Base-by-base conservation (phyloP, 768 basidiomycete genomes). In the Leucocoprinus leucothites region DNA sequence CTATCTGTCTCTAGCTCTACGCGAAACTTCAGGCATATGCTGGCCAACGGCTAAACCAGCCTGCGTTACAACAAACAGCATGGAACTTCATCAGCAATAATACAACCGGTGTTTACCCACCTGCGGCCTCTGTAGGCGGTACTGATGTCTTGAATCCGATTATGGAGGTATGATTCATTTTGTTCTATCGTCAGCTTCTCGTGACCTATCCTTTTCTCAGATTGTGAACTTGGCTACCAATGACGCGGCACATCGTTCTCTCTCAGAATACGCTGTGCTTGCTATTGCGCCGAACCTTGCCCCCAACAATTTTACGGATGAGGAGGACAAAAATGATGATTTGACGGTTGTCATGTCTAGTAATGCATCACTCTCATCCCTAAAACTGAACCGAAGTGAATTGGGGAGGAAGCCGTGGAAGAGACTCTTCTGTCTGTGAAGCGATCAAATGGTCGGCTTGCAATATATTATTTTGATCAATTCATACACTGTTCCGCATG, bases 81-180 rank as follows among this genome's bases (percentile, higher is more conserved):
- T 73, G 71, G 71, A 60, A 67, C 28, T 57, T 66, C 45, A 63
- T 72, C 41, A 67, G 58, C 46, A 61, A 53, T 1, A 71, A 68
- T 45, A 70, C 63, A 6, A 67, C 65, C 16, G 72, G 72, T 3
- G 65, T 74, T 16, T 72, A 67, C 64, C 61, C 65, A n/a, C 69
- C 70, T 36, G 63, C 65, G 53, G 79, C 73, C 18, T 63, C 71
- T 9, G 64, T 79, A 26, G 69, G 79, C 45, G 74, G 73, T 3
- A 70, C 66, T 16, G 69, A 77, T 35, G 75, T 86, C 57, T 72
- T 85, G 9, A 74, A 80, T 48, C 72, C 72, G 7, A 66, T 76
- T 57, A 64, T 62, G 0, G 78, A 83, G 42, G 69, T 76, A 53
- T 9, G 21, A 16, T n/a, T n/a, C 3, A 9, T 11, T 4, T 11